A percentile compares a stretch with the other conserved stretches of the same genome.
Conservation (phyloP, 768 basidiomycete genomes). For the Neoboletus brunneissimus region DNA sequence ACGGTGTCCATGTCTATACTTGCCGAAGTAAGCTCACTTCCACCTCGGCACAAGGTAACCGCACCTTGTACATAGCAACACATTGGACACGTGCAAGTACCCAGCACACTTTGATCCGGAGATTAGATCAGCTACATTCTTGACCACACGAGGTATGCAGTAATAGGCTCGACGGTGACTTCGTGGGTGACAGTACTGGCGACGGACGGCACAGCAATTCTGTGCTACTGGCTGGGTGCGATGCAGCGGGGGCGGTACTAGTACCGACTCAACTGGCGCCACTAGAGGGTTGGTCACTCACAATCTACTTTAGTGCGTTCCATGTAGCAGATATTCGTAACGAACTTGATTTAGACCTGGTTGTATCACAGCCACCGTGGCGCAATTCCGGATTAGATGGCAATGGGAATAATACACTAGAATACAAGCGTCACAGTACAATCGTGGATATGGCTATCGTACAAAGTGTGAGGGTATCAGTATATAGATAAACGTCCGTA, state of each 20-base stretch:
- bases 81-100: slow-evolving; percentile 16
- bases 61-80: slow-evolving; percentile 4
- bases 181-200: neutral
- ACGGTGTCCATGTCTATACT: slow-evolving; percentile 7
- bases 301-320: neutral
- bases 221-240: neutral
- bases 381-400: neutral
- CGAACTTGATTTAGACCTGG: neutral
- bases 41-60: slow-evolving; percentile 12
- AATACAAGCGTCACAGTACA: slow-evolving; percentile 8
- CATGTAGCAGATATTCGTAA: neutral
- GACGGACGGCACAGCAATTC: neutral
- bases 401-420: slow-evolving; percentile 1
- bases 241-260: neutral
- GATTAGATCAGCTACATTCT: slow-evolving; percentile 10
- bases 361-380: neutral
- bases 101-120: slow-evolving; percentile 17
- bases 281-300: neutral
- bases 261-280: neutral
- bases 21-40: slow-evolving; percentile 19
- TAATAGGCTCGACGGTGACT: neutral
- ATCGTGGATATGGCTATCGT: slow-evolving; percentile 10
- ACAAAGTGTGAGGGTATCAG: slow-evolving; percentile 20
- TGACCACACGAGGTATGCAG: slow-evolving; percentile 15
- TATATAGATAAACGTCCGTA: neutral